Percentiles rank a stretch among this genome's conserved stretches.
Evolutionary conservation across 805 yeast species (phyloP).

Genomic region (Nakazawaea pomicola): DNA sequence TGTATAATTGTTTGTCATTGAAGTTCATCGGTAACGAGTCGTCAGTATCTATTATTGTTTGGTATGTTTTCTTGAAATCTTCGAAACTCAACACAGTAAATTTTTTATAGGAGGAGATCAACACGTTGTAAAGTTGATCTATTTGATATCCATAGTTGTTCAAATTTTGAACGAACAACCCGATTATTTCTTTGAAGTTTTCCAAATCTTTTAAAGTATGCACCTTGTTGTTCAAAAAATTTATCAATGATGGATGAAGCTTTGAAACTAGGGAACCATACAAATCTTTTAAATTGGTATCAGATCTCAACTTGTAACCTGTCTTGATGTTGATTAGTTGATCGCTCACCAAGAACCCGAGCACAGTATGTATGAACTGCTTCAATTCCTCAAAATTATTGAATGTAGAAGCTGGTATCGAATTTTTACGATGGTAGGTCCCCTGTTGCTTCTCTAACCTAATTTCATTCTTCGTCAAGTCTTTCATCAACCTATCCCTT

Average conservation of each 20-base stretch:
- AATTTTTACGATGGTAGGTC: constrained; percentile 8
- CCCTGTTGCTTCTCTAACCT: constrained; percentile 12
- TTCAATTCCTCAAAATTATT: constrained; percentile 41
- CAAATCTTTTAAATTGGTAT: constrained; percentile 59
- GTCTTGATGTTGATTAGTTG: constrained; percentile 61
- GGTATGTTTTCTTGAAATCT: constrained; percentile 58
- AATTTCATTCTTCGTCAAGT: constrained; percentile 43
- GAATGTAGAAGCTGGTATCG: constrained; percentile 17
- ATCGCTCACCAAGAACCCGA: constrained; percentile 78
- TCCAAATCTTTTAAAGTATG: constrained; percentile 39
- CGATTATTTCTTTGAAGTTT: constrained; percentile 57
- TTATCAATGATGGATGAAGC: constrained; percentile 52
- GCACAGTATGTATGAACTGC: constrained; percentile 53
- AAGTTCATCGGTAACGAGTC: constrained; percentile 86
- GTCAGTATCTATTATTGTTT: constrained; percentile 62
- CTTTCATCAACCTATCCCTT: constrained; percentile 66
- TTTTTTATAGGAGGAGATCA: constrained; percentile 53
- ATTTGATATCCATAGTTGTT: constrained; percentile 66
- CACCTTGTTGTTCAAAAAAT: constrained; percentile 38
- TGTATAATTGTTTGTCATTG: constrained; percentile 53
- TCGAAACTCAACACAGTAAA: constrained; percentile 52
- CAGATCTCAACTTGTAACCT: constrained; percentile 55
- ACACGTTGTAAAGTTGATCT: constrained; percentile 53
- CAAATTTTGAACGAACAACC: constrained; percentile 69
- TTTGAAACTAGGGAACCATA: constrained; percentile 69